Evolutionary conservation across 1,139 yeast genomes (phyloP), one percentile per base, ranked within the genome.

Genomic region (Candida mesenterica): DNA sequence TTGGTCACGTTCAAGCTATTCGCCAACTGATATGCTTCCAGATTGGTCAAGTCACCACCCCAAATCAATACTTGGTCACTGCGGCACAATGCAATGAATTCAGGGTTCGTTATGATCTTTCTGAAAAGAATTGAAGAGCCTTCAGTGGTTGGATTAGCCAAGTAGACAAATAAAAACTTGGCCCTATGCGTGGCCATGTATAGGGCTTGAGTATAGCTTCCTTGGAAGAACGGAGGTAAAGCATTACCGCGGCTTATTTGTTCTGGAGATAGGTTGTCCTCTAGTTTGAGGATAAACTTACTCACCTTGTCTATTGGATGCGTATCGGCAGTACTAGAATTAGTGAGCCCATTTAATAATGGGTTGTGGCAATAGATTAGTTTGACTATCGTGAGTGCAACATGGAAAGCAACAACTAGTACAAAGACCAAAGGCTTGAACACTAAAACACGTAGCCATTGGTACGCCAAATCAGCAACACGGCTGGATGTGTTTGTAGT

Each of bases 21-120:
- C 0, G 96, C 87, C 12, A 88, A 79, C 50, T 88, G 95, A 52
- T 79, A 82, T 1, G 94, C 87, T 58, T 92, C 97, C 10, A 89
- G 78, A 42, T 82, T 79, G 12, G 78, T 74, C 20, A 85, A 77
- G 53, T 86, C 85, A 6, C 97, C 96, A 24, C 94, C 95, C 97
- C 97, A 92, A 4, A 88, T 64, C 3, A 88, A 51, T 3, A 81
- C 57, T 31, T 44, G 46, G 6, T 48, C 49, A 73, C 65, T 34
- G 72, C 45, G 37, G 12, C 44, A 39, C 33, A 82, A 62, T 7
- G 63, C 61, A 5, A 76, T 61, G 38, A 88, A 79, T 23, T 61
- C 61, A 1, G 72, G 72, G 44, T 77, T 68, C 25, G 80, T 62
- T 29, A 89, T 59, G 3, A 85, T 71, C 10, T 72, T 68, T n/a